phyloP scores from a whole-genome alignment of 1,139 yeast species.

The Pichia cactophila region DNA sequence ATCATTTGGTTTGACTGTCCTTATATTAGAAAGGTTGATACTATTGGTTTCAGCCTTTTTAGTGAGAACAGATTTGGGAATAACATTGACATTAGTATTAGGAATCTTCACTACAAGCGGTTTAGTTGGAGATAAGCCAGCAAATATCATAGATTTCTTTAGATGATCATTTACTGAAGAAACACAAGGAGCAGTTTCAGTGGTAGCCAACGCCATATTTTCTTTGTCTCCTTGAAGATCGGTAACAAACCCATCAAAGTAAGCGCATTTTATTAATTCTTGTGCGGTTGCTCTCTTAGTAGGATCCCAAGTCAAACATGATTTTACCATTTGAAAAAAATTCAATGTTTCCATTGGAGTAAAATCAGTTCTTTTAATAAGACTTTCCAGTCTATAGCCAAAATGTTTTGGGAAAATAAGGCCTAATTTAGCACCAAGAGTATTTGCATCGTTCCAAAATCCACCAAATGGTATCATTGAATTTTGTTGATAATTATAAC shows the following conservation, averaged over 20 bases:
- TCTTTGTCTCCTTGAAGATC: neutral
- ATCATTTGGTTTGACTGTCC: too few relatives aligned
- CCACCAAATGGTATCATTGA: slow-evolving; percentile 45
- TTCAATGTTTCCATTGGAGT: slow-evolving; percentile 24
- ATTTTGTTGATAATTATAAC: slow-evolving; percentile 1
- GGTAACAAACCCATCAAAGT: slow-evolving; percentile 32
- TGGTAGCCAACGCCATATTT: neutral
- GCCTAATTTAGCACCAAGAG: slow-evolving; percentile 45
- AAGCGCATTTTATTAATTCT: slow-evolving; percentile 40
- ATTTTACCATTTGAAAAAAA: slow-evolving; percentile 44
- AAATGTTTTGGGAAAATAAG: slow-evolving; percentile 40
- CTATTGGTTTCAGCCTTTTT: too few relatives aligned
- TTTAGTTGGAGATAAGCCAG: slow-evolving; percentile 1
- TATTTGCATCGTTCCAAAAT: slow-evolving; percentile 53
- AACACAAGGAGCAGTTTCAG: neutral
- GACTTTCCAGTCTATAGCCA: slow-evolving; percentile 32
- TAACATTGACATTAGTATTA: neutral
- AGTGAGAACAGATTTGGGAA: neutral
- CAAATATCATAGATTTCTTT: slow-evolving; percentile 7
- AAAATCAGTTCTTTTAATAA: slow-evolving; percentile 35
- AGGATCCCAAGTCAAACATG: slow-evolving; percentile 65
- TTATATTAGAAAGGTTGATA: neutral
- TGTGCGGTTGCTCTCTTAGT: slow-evolving; percentile 42
- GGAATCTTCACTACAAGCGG: neutral
- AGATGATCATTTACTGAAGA: neutral